Conservation (phyloP, 2,329 filamentous ascomycete species). For the Calonectria ilicicola region DNA sequence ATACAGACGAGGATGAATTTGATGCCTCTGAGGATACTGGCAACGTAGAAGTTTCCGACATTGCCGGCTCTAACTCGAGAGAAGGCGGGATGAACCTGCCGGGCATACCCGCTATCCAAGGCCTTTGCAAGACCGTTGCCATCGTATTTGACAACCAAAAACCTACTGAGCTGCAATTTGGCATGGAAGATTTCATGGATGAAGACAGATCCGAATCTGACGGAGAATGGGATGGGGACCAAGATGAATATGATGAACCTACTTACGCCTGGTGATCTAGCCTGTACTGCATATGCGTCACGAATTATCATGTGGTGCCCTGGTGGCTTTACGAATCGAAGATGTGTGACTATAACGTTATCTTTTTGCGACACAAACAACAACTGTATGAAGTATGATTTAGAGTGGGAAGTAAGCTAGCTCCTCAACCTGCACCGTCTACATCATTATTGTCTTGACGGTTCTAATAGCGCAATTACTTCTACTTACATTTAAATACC, state of each 20-base stretch:
- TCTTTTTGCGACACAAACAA: background rate
- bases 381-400: background rate
- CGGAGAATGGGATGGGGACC: constrained; percentile 69
- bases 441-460: background rate
- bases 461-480: background rate
- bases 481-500: constrained; percentile 5
- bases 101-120: constrained; percentile 68
- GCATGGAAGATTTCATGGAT: constrained; percentile 79
- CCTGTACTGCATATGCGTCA: background rate
- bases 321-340: background rate
- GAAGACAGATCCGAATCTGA: constrained; percentile 66
- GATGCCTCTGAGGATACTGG: constrained; percentile 40
- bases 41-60: constrained; percentile 21
- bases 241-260: constrained; percentile 55
- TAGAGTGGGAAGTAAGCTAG: background rate
- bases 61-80: constrained; percentile 17
- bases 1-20: constrained; percentile 59
- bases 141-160: constrained; percentile 83
- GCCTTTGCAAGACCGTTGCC: constrained; percentile 77
- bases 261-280: constrained; percentile 44
- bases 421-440: background rate
- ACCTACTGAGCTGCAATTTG: constrained; percentile 74
- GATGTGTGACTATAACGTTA: constrained; percentile 7
- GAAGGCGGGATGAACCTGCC: constrained; percentile 13
- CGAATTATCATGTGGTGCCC: background rate